A percentile compares a stretch with the other conserved stretches of the same genome.
phyloP scores from a whole-genome alignment of 2,329 filamentous ascomycete genomes.

The Lojkania enalia region DNA sequence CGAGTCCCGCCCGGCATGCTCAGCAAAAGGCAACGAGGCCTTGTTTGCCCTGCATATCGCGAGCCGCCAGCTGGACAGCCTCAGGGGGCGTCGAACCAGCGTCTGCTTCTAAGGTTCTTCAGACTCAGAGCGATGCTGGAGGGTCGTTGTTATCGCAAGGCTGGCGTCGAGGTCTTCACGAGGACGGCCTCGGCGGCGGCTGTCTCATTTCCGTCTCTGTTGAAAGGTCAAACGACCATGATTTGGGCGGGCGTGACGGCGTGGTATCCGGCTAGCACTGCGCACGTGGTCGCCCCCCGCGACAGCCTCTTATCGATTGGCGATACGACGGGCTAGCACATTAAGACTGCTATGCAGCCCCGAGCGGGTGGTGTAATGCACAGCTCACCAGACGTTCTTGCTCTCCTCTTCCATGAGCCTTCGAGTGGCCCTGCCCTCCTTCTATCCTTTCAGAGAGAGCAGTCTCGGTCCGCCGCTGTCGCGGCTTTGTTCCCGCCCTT shows the following conservation, averaged over 20 bases:
- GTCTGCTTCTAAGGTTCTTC: no score
- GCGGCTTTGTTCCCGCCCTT: constrained; percentile 7
- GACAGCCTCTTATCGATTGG: constrained; percentile 6
- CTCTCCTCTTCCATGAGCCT: background rate
- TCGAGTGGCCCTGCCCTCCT: background rate
- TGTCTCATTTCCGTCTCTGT: constrained; percentile 16
- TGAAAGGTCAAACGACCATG: constrained; percentile 18
- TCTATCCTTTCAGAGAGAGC: background rate
- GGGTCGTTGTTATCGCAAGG: background rate
- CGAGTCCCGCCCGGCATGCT: background rate
- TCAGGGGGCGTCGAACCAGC: background rate
- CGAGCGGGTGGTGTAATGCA: constrained; percentile 8
- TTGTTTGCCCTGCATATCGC: constrained; percentile 32
- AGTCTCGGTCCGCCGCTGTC: background rate
- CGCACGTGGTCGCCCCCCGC: constrained; percentile 17
- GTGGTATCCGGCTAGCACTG: constrained; percentile 5
- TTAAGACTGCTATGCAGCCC: constrained; percentile 8
- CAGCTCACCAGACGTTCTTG: constrained; percentile 1
- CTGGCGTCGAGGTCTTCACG: constrained; percentile 7
- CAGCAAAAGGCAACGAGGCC: constrained; percentile 11
- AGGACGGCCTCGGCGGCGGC: constrained; percentile 3
- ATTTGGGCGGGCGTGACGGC: constrained; percentile 7
- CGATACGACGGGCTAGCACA: constrained; percentile 6
- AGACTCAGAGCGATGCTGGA: no score
- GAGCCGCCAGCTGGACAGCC: constrained; percentile 10